Conservation (phyloP, 306 rosid genomes). For the Bauhinia variegata region DNA sequence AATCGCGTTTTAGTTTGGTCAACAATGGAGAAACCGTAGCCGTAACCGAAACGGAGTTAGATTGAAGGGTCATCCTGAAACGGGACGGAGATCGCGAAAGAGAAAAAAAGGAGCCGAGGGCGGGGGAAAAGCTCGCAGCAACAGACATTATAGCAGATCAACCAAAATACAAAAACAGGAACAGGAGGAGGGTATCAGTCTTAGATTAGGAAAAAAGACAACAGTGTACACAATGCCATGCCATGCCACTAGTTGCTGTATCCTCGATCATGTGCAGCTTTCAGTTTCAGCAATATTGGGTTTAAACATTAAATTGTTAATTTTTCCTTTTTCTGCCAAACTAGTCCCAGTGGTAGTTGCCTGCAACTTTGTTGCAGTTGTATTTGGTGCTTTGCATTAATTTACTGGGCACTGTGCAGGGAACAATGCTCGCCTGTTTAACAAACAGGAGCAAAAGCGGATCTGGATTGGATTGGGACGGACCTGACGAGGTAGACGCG, state of each 20-base stretch:
- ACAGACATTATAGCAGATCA: slow-evolving; percentile 49
- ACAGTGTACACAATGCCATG: too few species aligned
- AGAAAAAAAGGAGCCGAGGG: slow-evolving; percentile 51
- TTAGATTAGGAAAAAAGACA: background rate
- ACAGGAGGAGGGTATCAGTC: too few species aligned
- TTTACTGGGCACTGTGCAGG: background rate
- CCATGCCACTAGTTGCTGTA: too few species aligned
- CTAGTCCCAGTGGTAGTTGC: too few species aligned
- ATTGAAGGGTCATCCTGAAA: slow-evolving; percentile 61
- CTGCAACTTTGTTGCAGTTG: too few species aligned
- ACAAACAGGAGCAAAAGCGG: background rate
- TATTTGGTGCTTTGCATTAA: background rate
- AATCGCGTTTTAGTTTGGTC: slow-evolving; percentile 59
- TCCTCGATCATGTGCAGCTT: too few species aligned
- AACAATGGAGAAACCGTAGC: slow-evolving; percentile 52
- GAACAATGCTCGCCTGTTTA: background rate
- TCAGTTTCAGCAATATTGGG: too few species aligned
- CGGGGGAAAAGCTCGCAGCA: slow-evolving; percentile 39
- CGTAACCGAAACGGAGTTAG: slow-evolving; percentile 40
- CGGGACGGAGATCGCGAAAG: slow-evolving; percentile 39
- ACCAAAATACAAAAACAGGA: background rate
- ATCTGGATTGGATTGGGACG: slow-evolving; percentile 11
- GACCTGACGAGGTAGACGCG: slow-evolving; percentile 15
- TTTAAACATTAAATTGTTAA: too few species aligned
- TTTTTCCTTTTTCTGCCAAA: too few species aligned